Evolutionary conservation across 192 early-diverging fungal genomes (phyloP), one percentile per base, ranked within the genome.

Genomic region (Coemansia sp.): DNA sequence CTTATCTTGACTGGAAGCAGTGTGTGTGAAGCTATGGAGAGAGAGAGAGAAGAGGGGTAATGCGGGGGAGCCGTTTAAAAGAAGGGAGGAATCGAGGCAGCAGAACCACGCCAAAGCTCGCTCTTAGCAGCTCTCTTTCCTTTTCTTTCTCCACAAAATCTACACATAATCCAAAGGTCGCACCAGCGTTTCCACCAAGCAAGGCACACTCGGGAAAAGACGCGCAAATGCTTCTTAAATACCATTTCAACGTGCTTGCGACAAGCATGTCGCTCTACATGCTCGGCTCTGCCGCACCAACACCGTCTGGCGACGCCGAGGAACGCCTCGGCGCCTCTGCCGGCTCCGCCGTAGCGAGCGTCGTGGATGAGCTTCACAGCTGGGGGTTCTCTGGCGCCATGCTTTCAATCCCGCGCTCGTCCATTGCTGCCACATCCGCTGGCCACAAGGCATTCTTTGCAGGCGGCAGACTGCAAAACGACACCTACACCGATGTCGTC

Each of bases 361-460:
- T 64, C 10, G 40, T 73, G 20, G 45, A 60, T 34, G 34, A 67
- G 57, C 33, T 49, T 3, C 23, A 59, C 28, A 33, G 59, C 60
- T 84, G 82, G 82, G 26, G 12, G 10, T 74, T 76, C 59, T 56
- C 60, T 0, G 72, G 77, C 2, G 66, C 61, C 16, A 77, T 70
- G 74, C 71, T 84, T 9, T 70, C 68, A 13, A 63, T 63, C 6
- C 33, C 82, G 4, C 73, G 82, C 31, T 72, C 77, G 12, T 66
- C 61, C 4, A 68, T 77, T 45, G 77, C 77, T 2, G 65, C 71
- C 7, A 61, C 82, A 0, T 70, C 70, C 23, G 74, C 64, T 28
- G 72, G 72, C 52, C 68, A 69, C 25, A 26, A 65, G 34, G 82
- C 82, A 13, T 46, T 84, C 9, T 80, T 84, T 67, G 82, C 77